Evolutionary conservation across 1,284 basidiomycete genomes (phyloP).

Genomic region (Fistulinella cinereoalba): DNA sequence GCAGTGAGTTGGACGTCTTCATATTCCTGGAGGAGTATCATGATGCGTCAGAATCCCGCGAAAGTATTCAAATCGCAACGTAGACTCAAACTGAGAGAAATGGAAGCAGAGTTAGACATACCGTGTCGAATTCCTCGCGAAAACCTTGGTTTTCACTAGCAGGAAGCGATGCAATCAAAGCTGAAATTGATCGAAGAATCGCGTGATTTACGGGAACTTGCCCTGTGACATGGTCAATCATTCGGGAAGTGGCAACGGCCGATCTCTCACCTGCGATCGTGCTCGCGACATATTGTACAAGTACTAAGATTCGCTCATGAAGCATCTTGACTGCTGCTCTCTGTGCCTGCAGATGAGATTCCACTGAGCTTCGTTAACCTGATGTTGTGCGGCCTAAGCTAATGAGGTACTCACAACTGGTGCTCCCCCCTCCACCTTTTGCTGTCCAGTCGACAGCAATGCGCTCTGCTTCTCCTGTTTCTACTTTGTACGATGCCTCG

Average conservation of each 20-base stretch:
- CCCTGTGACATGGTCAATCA: slow-evolving; percentile 40
- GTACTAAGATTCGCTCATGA: slow-evolving; percentile 81
- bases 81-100: no score
- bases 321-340: slow-evolving; percentile 96
- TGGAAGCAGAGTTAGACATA: slow-evolving; percentile 37
- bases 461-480: slow-evolving; percentile 96
- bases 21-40: slow-evolving; percentile 68
- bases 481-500: slow-evolving; percentile 81
- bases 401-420: slow-evolving; percentile 57
- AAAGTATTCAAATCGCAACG: neutral
- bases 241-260: neutral
- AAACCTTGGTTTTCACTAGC: slow-evolving; percentile 79
- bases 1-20: slow-evolving; percentile 92
- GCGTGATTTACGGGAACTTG: slow-evolving; percentile 71
- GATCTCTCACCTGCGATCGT: slow-evolving; percentile 65
- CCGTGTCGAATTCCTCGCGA: slow-evolving; percentile 82
- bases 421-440: slow-evolving; percentile 82
- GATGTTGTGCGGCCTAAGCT: neutral
- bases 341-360: slow-evolving; percentile 87
- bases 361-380: slow-evolving; percentile 53
- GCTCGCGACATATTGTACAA: slow-evolving; percentile 79
- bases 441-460: slow-evolving; percentile 97
- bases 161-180: slow-evolving; percentile 83
- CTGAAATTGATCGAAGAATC: slow-evolving; percentile 79
- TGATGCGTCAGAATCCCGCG: slow-evolving; percentile 1